Evolutionary conservation across 345 rosid species (phyloP).

Genomic region (Lenwebbia sp.): DNA sequence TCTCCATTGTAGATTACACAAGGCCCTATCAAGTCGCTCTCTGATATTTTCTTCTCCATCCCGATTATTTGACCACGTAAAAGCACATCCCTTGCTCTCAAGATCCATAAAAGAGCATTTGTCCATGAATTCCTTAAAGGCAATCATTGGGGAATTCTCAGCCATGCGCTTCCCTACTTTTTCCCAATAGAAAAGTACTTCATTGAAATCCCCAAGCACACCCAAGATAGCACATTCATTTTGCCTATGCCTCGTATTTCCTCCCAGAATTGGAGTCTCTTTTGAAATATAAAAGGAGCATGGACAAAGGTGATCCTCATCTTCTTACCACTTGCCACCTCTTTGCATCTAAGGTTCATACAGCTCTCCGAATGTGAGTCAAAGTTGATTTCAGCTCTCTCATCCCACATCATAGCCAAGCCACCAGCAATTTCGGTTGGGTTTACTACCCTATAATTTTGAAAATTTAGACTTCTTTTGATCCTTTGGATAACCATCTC

Average conservation of each 20-base stretch:
- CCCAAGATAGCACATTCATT: neutral
- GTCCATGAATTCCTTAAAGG: accelerated
- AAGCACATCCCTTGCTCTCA: neutral
- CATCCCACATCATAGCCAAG: neutral
- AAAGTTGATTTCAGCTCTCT: neutral
- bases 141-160: neutral
- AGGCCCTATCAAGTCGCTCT: neutral
- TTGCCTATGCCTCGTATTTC: accelerated
- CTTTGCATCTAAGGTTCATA: neutral
- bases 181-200: neutral
- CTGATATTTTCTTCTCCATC: neutral
- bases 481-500: no score
- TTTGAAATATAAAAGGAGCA: neutral
- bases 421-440: neutral
- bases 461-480: no score
- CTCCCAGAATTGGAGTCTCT: neutral
- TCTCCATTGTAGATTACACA: neutral
- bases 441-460: neutral
- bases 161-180: neutral
- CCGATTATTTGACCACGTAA: neutral
- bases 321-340: neutral
- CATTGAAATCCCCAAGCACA: neutral
- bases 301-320: neutral
- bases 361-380: neutral
- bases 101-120: neutral